Base-by-base conservation (phyloP, 2,329 filamentous ascomycete genomes). In the Trichoderma arundinaceum region DNA sequence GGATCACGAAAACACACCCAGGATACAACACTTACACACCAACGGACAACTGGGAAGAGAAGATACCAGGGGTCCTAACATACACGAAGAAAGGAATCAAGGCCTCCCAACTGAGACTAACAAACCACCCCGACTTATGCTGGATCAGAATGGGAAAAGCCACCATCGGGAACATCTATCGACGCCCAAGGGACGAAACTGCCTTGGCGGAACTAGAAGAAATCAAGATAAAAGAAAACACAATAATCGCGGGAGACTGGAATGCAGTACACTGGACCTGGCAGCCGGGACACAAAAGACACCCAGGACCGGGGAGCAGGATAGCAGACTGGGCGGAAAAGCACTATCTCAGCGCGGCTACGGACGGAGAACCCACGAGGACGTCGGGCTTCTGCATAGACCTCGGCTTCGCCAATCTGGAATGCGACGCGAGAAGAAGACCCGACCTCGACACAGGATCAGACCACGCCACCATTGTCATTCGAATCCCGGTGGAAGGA, bases 391-490 rank as follows among this genome's bases (percentile, higher is more conserved):
- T 19, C 15, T 49, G 38, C 33, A 56, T 38, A n/a, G 59, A 66
- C 54, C 59, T 68, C 6, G 65, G 59, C 44, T 67, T 68, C 52
- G 46, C 65, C 12, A 68, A 69, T 41, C 32, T 64, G 46, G 46
- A 48, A 38, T 43, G 61, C 8, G 53, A 59, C 48, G 64, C 67
- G 56, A 66, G 35, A 32, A 32, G 68, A 51, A 49, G 65, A 35
- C 62, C 61, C 49, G 63, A 68, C 49, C 66, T 69, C 17, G 59
- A 64, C 41, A 68, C 64, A 43, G 63, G 59, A 49, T 69, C 66
- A 19, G 68, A 68, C 59, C 63, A 69, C 60, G 66, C 63, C 32
- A 69, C 54, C 12, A 39, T 69, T 19, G 64, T 51, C 22, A 54
- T n/a, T n/a, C n/a, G n/a, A n/a, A n/a, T n/a, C n/a, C n/a, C n/a